Evolutionary conservation across 2,329 filamentous ascomycete species (phyloP).

Genomic region (Trichoderma afroharzianum): DNA sequence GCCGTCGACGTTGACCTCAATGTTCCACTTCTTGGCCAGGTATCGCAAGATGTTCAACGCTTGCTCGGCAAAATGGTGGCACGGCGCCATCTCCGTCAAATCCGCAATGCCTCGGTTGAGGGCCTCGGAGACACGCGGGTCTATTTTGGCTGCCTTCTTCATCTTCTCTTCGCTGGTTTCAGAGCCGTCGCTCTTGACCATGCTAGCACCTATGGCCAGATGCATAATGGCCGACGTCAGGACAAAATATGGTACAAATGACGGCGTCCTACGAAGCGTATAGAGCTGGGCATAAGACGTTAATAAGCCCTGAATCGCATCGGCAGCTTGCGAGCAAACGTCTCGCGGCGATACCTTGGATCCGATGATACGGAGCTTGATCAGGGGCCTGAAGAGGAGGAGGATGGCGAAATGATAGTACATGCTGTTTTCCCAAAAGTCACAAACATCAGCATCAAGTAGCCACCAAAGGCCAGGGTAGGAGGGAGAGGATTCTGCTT

Average conservation of each 20-base stretch:
- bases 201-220: constrained; percentile 48
- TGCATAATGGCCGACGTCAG: constrained; percentile 60
- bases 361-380: constrained; percentile 60
- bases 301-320: constrained; percentile 55
- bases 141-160: constrained; percentile 33
- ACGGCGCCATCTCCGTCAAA: constrained; percentile 58
- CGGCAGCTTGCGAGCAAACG: constrained; percentile 60
- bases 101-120: constrained; percentile 55
- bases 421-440: constrained; percentile 47
- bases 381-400: constrained; percentile 70
- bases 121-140: constrained; percentile 41
- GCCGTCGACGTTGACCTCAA: constrained; percentile 45
- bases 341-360: constrained; percentile 62
- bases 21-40: constrained; percentile 56
- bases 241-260: constrained; percentile 61
- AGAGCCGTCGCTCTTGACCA: constrained; percentile 22
- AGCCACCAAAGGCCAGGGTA: constrained; percentile 7
- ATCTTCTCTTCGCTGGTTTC: constrained; percentile 25
- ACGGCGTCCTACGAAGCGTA: constrained; percentile 55
- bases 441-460: not conserved
- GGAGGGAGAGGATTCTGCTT: constrained; percentile 32
- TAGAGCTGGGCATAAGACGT: constrained; percentile 57
- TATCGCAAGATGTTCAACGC: constrained; percentile 58
- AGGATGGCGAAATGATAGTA: constrained; percentile 68
- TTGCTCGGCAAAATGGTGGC: constrained; percentile 59